phyloP scores from a whole-genome alignment of 139 green algal genomes.

The Gonium pectorale region DNA sequence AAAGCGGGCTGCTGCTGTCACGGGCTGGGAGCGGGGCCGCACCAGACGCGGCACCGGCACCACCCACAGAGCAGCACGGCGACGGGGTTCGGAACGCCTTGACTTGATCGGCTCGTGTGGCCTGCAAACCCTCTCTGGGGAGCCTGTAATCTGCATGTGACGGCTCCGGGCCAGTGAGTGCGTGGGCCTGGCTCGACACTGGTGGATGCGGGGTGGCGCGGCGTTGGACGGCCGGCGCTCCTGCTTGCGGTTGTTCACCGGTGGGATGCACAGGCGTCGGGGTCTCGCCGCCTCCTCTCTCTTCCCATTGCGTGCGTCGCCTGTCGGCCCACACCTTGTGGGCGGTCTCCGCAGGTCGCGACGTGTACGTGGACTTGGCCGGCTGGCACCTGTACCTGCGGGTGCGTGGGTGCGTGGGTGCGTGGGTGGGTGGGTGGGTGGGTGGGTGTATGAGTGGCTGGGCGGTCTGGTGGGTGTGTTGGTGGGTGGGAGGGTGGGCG shows the following conservation, averaged over 20 bases:
- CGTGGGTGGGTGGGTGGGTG: constrained; percentile 50
- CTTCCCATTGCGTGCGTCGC: too few species aligned
- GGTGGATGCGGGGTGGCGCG: neutral
- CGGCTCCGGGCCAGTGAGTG: too few species aligned
- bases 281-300: too few species aligned
- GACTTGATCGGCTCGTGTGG: too few species aligned
- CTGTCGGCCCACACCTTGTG: too few species aligned
- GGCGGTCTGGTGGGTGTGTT: neutral
- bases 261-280: too few species aligned
- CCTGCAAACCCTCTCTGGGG: too few species aligned
- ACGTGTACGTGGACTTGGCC: constrained; percentile 78
- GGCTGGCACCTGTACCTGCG: constrained; percentile 78
- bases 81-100: too few species aligned
- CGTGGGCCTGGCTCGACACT: neutral
- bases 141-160: too few species aligned
- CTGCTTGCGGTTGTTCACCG: too few species aligned
- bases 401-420: neutral
- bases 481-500: constrained; percentile 52
- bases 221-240: neutral
- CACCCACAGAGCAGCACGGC: too few species aligned
- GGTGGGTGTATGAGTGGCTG: neutral
- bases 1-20: neutral
- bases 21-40: neutral
- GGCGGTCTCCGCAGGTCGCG: constrained; percentile 59
- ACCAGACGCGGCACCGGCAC: neutral